Evolutionary conservation across 805 yeast genomes (phyloP), one percentile per base, ranked within the genome.

Genomic region (Teunomyces gatunensis): DNA sequence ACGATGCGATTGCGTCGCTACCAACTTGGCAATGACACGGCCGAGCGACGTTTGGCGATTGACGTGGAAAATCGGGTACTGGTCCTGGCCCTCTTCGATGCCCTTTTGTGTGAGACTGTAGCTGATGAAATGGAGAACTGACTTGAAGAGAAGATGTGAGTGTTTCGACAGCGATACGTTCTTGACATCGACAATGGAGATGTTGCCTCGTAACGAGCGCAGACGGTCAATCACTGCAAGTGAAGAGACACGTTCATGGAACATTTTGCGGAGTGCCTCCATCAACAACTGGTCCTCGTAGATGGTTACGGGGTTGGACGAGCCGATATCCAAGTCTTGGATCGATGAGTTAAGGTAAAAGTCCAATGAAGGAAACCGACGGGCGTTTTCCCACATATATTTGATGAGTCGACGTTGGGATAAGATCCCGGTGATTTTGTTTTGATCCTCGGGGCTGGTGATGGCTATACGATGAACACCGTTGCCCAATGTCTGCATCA

Each of bases 401-500:
- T 81, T 81, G 46, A 92, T 80, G 56, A 89, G 73, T 58, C 98
- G 80, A 64, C 99, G 83, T 70, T 92, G 99, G 0, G 97, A 89
- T 40, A 94, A 73, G 10, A 92, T 81, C 48, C 98, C 98, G 2
- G 86, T 81, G 43, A 91, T 82, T 11, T 44, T 50, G 42, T 51
- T 51, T 50, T 75, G 74, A 20, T 78, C 73, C 42, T 73, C 76
- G 2, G 49, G 47, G 60, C 81, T 74, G 18, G 85, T 77, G 47
- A 91, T 87, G 9, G 97, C 96, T 17, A 92, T 81, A 61, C 99
- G 78, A 69, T 94, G 99, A 3, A 91, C 96, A 17, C 99, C 99
- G 34, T 87, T 81, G n/a, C 97, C 98, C 51, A 92, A 73, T 10
- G 87, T 83, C 64, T 89, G 95, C 57, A 88, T 87, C 2, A 89